A percentile compares a stretch with the other conserved stretches of the same genome.
These are phyloP conservation scores for Pythium plurisporium DNA, from an alignment of 352 stramenopile genomes.

Conservation along the genomic window DNA sequence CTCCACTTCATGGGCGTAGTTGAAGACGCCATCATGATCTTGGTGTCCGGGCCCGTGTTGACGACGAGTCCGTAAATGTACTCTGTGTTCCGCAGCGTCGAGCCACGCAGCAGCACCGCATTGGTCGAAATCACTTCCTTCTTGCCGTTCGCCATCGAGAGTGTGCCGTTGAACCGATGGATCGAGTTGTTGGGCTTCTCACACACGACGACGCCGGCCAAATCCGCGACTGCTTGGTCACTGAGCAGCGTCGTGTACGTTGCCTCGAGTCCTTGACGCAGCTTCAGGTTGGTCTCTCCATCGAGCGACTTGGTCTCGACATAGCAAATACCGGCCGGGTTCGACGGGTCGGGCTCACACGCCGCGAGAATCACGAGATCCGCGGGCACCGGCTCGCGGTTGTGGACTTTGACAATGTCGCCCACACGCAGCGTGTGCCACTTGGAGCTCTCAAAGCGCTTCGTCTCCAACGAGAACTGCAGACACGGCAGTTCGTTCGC, in stretches of 20 bases:
- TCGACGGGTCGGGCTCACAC: conserved; percentile 49
- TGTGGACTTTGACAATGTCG: conserved; percentile 73
- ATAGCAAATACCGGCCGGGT: conserved; percentile 43
- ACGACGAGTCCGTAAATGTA: conserved; percentile 82
- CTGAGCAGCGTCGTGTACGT: conserved; percentile 33
- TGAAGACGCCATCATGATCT: conserved; percentile 79
- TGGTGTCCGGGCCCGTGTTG: conserved; percentile 86
- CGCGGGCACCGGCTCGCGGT: conserved; percentile 74
- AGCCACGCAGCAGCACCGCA: conserved; percentile 82
- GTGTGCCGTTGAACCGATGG: conserved; percentile 74
- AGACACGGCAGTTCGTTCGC: conserved; percentile 77
- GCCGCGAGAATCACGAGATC: conserved; percentile 84
- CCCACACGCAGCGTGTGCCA: conserved; percentile 82
- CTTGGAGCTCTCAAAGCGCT: conserved; percentile 52
- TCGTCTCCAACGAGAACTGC: conserved; percentile 26
- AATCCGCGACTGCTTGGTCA: conserved; percentile 12
- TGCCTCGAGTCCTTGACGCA: conserved; percentile 59
- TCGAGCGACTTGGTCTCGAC: conserved; percentile 85
- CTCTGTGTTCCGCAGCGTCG: conserved; percentile 83
- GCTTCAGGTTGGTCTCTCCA: conserved; percentile 83
- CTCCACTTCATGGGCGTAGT: conserved; percentile 72
- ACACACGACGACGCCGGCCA: conserved; percentile 62
- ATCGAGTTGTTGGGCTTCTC: conserved; percentile 84
- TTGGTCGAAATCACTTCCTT: conserved; percentile 88
- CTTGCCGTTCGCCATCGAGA: conserved; percentile 64